Base-by-base conservation (phyloP, 2,329 filamentous ascomycete species). In the Neoarthrinium moseri region DNA sequence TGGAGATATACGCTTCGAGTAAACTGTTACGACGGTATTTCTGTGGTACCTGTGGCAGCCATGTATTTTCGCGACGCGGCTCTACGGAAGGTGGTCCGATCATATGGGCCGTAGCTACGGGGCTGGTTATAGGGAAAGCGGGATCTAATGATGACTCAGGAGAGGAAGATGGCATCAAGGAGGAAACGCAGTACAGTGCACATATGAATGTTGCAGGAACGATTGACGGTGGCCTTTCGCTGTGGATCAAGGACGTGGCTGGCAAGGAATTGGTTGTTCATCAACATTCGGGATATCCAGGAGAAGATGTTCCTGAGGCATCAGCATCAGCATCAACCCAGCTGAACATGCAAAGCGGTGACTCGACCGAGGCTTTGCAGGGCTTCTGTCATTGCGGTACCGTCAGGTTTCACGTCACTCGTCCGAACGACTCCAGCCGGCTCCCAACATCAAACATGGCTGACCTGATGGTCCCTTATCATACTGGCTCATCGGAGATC, bases 341-440 rank as follows among this genome's bases (percentile, higher is more conserved):
- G n/a, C n/a, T n/a, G n/a, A n/a, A n/a, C n/a, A n/a, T n/a, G n/a
- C n/a, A n/a, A n/a, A n/a, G n/a, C n/a, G 12, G 17, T 20, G 33
- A 13, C 11, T 11, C n/a, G 17, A 18, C n/a, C 15, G 35, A 13
- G n/a, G 35, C 51, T 6, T 53, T 81, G 8, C 63, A 66, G 37
- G 77, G 69, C 4, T 62, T 64, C 51, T 83, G 79, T 53, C 72
- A 77, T 54, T 87, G 83, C 59, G 66, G 69, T 4, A 73, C 69
- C 2, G 70, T 87, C 11, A 59, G 70, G 11, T 80, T 87, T 58
- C 70, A 67, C 54, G 72, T 88, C 55, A 76, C 75, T 4, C 74
- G 73, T 3, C 84, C 84, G 0, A 68, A 75, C 47, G 59, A 56
- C 1, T 59, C 60, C 6, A 81, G 78, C 39, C 58, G 57, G 5